A percentile compares a stretch with the other conserved stretches of the same genome.
Conservation (phyloP, 176 grass and related monocot species). For the Olyra latifolia region DNA sequence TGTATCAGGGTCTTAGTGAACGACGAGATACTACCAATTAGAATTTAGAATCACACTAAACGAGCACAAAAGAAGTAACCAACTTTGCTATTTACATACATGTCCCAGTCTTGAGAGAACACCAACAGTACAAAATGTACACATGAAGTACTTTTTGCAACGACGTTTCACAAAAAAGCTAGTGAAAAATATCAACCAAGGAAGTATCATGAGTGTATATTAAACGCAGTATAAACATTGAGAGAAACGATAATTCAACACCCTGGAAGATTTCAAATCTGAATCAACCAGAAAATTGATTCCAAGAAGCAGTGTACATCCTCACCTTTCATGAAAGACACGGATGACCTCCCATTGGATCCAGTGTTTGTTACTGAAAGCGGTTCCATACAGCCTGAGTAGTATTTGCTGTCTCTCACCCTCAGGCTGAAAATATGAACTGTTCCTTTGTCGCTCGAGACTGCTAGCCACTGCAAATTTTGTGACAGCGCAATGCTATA, state of each 20-base stretch:
- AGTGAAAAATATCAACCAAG: conserved; percentile 4
- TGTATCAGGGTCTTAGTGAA: conserved; percentile 5
- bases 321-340: conserved; percentile 75
- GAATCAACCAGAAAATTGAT: conserved; percentile 16
- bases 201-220: not conserved
- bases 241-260: not conserved
- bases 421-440: conserved; percentile 76
- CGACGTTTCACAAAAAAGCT: not conserved
- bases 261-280: not conserved
- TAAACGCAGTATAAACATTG: not conserved
- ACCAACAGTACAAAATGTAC: not conserved
- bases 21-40: not conserved
- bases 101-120: not conserved
- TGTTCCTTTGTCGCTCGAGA: conserved; percentile 76
- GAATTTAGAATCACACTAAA: not conserved
- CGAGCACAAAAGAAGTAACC: not conserved
- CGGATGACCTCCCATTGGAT: conserved; percentile 59
- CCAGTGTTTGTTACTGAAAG: conserved; percentile 26
- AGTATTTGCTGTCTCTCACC: conserved; percentile 30
- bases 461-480: conserved; percentile 67
- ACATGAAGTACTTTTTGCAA: too few species aligned
- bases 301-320: conserved; percentile 1
- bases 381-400: conserved; percentile 41
- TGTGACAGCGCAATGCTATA: conserved; percentile 69
- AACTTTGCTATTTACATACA: not conserved